Percentiles rank a stretch among this genome's conserved stretches.
These are phyloP conservation scores for Corymbia calophylla DNA, from an alignment of 441 rosid species.

Conservation along the genomic window DNA sequence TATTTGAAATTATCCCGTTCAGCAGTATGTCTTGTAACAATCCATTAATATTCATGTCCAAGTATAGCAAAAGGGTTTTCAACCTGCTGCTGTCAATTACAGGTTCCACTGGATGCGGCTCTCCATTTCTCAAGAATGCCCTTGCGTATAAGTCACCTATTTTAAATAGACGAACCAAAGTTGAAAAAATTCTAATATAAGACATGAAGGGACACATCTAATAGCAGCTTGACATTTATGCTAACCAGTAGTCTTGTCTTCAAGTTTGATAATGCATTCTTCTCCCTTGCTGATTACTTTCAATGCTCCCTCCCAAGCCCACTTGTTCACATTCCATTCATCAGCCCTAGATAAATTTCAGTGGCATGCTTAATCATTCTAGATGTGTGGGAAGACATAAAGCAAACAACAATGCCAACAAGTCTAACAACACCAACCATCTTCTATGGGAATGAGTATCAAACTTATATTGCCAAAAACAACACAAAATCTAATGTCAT, in stretches of 20 bases:
- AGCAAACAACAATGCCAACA: neutral
- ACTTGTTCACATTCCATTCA: constrained; percentile 97
- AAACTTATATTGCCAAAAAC: neutral
- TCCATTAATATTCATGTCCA: neutral
- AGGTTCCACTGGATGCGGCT: constrained; percentile 92
- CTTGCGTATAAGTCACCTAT: constrained; percentile 84
- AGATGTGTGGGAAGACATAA: neutral
- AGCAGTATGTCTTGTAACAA: neutral
- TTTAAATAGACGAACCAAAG: neutral
- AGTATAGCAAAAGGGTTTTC: constrained; percentile 7
- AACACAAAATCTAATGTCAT: neutral
- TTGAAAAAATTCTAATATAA: neutral
- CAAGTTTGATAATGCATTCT: constrained; percentile 92
- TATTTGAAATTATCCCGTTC: neutral
- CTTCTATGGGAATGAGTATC: neutral
- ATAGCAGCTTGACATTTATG: constrained; percentile 4
- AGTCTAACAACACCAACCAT: neutral
- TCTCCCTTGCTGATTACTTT: constrained; percentile 92
- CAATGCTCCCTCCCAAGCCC: constrained; percentile 95
- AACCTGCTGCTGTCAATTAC: constrained; percentile 99
- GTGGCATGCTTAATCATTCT: neutral
- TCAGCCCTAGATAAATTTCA: constrained; percentile 63
- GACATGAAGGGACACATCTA: neutral
- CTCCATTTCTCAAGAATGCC: constrained; percentile 88
- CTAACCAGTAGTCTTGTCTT: constrained; percentile 73